Base-by-base conservation (phyloP, 192 early-diverging fungal species). In the Backusella liffmaniae region DNA sequence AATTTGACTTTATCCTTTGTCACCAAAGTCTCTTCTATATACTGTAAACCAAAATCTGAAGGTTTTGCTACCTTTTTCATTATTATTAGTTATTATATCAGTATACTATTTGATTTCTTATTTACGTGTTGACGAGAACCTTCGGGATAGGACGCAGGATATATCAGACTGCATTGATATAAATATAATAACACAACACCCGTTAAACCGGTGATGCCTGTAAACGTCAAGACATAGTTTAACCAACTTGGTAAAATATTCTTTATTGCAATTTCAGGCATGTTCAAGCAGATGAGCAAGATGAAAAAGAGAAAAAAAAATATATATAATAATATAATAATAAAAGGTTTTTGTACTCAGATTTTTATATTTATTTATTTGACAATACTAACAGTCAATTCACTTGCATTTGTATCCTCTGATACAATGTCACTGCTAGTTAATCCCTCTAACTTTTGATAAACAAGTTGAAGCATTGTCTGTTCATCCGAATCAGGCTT, bases 1-100 rank as follows among this genome's bases (percentile, higher is more conserved):
- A 98, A 88, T 65, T 90, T 84, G 44, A 97, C 91, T 34, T 88
- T 89, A 83, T 98, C 97, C 29, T 88, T 87, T 12, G 97, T 95
- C 59, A 79, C 88, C 67, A 98, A 82, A 8, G 94, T 81, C 18
- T 93, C 90, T 62, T 89, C 84, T n/a, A 75, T 77, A 73, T 89
- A 84, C 42, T 90, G 88, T 80, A 94, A 83, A 4, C 84, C 88
- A 79, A 84, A 91, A 29, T 92, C 87, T 34, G 91, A 91, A 21
- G 92, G 92, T 66, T 90, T 87, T 26, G 89, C 83, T 4, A 92
- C 91, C 90, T 92, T 76, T 32, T 70, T 32, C 32, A 42, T 13
- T 34, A 32, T 18, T 36, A 8, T 35, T 35, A 67, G 4, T 35
- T 21, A 1, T 3, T 36, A 18, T 4, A 15, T 65, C 8, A 46